Base-by-base conservation (phyloP, 2,329 filamentous ascomycete species). In the Talaromyces albobiverticillius region DNA sequence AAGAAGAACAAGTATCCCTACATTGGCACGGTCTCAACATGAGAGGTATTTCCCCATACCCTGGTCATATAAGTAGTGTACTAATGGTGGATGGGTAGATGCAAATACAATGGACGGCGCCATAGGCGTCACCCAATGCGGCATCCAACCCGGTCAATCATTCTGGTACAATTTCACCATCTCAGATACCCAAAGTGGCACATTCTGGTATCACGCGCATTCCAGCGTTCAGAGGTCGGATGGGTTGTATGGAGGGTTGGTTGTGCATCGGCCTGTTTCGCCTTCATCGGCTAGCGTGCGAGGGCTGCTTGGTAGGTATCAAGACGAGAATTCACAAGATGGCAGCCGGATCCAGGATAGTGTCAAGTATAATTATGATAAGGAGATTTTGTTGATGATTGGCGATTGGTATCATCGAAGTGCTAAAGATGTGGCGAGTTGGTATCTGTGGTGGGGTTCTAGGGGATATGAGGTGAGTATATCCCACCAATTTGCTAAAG, bases 61-160 rank as follows among this genome's bases (percentile, higher is more conserved):
- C n/a, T n/a, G n/a, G n/a, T n/a, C n/a, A n/a, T n/a, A n/a, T n/a
- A n/a, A n/a, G n/a, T n/a, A n/a, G n/a, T n/a, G 18, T 16, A 3
- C n/a, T 34, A 10, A 29, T 13, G 14, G 4, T 40, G 14, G 20
- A 14, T 41, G 6, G 5, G 14, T 26, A 63, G 62, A 47, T 38
- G 55, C 54, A 10, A 64, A 64, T 54, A 46, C 57, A 23, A 66
- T 66, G 64, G 64, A 67, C 51, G 64, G 64, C n/a, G 82, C 85
- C 1, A 69, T 74, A 1, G 78, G 79, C 52, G 83, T 87, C 22
- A 82, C 84, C 0, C 88, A 90, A 66, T 90, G 88, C 60, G 68
- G 79, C 1, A 85, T 90, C 55, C 75, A 78, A 0, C 80, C 87
- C 0, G 87, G 87, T 3, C 71, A 73, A 8, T 62, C 60, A n/a